Evolutionary conservation across 495 filamentous ascomycete genomes (phyloP).

Genomic region (Aspergillus haitiensis): DNA sequence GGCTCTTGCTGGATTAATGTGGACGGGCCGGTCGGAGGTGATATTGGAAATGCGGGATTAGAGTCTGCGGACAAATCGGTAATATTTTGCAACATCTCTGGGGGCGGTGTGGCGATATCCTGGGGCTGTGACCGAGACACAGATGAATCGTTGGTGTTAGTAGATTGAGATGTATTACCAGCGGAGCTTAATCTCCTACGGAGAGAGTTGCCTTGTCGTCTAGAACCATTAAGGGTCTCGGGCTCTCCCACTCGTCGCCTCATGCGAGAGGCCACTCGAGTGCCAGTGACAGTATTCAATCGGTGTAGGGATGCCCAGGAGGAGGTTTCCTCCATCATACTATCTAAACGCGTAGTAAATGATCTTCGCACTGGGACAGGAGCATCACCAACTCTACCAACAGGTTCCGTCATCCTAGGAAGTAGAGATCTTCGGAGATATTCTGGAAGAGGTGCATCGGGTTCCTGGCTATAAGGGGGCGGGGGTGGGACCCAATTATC

Average conservation of each 20-base stretch:
- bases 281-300: slow-evolving; percentile 32
- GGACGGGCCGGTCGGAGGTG: slow-evolving; percentile 17
- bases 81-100: not conserved
- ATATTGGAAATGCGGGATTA: slow-evolving; percentile 20
- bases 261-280: slow-evolving; percentile 24
- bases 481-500: slow-evolving; percentile 93
- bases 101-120: not conserved
- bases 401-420: slow-evolving; percentile 26
- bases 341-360: slow-evolving; percentile 29
- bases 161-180: slow-evolving; percentile 1
- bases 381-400: slow-evolving; percentile 14
- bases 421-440: slow-evolving; percentile 45
- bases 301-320: slow-evolving; percentile 36
- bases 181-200: slow-evolving; percentile 16
- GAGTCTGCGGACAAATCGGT: slow-evolving; percentile 10
- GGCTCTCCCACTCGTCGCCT: slow-evolving; percentile 27
- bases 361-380: slow-evolving; percentile 25
- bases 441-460: slow-evolving; percentile 60
- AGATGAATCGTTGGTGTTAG: slow-evolving; percentile 9
- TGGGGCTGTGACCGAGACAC: not conserved
- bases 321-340: slow-evolving; percentile 21
- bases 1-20: not conserved
- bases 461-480: slow-evolving; percentile 77
- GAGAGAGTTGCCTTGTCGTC: slow-evolving; percentile 18
- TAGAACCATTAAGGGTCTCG: slow-evolving; percentile 14